Evolutionary conservation across 371 early-diverging fungal species (phyloP).

Genomic region (Mortierella sp.): DNA sequence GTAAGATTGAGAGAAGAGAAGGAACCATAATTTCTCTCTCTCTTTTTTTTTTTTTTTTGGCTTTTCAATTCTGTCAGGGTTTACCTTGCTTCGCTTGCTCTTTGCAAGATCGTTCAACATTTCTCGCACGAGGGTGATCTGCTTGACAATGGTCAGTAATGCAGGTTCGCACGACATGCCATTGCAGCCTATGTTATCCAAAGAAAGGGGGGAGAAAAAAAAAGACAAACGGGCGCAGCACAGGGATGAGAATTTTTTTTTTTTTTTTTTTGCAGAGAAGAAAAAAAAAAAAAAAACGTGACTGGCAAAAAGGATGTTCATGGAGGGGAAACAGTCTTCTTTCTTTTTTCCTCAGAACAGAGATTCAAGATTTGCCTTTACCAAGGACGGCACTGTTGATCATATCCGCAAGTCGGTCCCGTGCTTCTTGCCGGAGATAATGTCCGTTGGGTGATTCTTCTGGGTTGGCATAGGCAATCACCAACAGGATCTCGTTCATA

Average conservation of each 20-base stretch:
- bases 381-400: constrained; percentile 58
- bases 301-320: too few species aligned
- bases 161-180: constrained; percentile 53
- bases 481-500: constrained; percentile 31
- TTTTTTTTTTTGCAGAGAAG: too few species aligned
- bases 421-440: constrained; percentile 49
- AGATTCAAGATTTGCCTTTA: constrained; percentile 28
- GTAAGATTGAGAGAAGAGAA: too few species aligned
- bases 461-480: constrained; percentile 53
- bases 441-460: constrained; percentile 49
- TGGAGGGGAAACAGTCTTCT: too few species aligned
- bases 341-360: too few species aligned
- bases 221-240: too few species aligned
- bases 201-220: too few species aligned
- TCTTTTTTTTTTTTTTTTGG: constrained; percentile 1
- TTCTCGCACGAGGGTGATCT: constrained; percentile 53
- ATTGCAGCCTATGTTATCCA: constrained; percentile 45
- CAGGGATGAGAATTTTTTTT: too few species aligned
- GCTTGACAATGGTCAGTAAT: constrained; percentile 53
- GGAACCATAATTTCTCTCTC: too few species aligned
- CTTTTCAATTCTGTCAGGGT: too few species aligned
- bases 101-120: neutral
- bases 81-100: constrained; percentile 1
- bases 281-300: too few species aligned
- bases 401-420: constrained; percentile 54